Evolutionary conservation across 208 protist genomes (phyloP), one percentile per base, ranked within the genome.

Genomic region (Acanthamoeba culbertsoni): DNA sequence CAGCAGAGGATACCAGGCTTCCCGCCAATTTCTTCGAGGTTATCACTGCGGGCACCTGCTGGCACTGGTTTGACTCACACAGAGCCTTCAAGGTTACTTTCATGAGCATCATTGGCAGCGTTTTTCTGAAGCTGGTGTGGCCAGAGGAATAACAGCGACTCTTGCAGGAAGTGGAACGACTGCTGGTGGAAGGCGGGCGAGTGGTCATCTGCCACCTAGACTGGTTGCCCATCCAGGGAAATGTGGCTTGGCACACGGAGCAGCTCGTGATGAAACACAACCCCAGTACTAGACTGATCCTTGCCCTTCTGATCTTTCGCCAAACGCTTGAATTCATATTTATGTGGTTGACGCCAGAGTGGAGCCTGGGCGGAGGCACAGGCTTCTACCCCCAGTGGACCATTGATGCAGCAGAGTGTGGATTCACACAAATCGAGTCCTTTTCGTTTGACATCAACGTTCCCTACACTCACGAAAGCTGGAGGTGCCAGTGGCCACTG

Each of bases 371-470:
- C 51, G 77, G 77, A 18, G 77, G 77, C 6, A 88, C 77, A 16
- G 77, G 77, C 77, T 88, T 88, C 51, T 88, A 88, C 33, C 77
- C 77, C 4, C 77, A 88, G 51, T 88, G 43, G 77, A 43, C 77
- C 46, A 88, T 88, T 33, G 48, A 62, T 28, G 77, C 77, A 0
- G 77, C 77, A 7, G 77, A 88, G 40, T 88, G 77, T 31, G 46
- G 46, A 1, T 88, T 62, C 51, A 33, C 26, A 6, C 48, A 88
- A 10, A 88, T 88, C 43, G 77, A 88, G 26, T 62, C 77, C 46
- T 88, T 88, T 28, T 63, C 48, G 33, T 88, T 88, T 33, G 77
- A 63, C 28, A 28, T 88, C 16, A 43, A 28, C 77, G 77, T 88
- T 42, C 46, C 77, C 12, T 88, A 88, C 51, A 26, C 77, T 7